phyloP scores from a whole-genome alignment of 2,329 filamentous ascomycete genomes.

The Teratosphaeria viscida region DNA sequence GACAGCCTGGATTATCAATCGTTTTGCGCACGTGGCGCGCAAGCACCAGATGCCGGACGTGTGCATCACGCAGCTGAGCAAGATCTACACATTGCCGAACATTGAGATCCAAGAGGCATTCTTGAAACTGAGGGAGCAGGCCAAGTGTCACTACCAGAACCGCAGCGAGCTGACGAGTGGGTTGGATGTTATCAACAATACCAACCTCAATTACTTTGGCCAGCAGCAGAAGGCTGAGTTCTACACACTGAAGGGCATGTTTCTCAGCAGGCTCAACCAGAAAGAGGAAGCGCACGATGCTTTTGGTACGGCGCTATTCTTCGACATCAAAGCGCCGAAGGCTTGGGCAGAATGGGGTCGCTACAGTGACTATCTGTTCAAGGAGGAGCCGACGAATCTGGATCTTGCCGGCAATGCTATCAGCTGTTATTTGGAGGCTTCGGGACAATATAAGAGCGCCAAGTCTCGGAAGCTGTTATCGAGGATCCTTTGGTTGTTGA shows the following conservation, averaged over 20 bases:
- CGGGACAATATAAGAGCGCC: conserved; percentile 91
- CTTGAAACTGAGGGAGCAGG: conserved; percentile 94
- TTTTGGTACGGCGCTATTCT: conserved; percentile 89
- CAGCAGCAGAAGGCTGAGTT: conserved; percentile 95
- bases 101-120: conserved; percentile 99
- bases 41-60: conserved; percentile 96
- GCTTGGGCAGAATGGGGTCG: conserved; percentile 99
- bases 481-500: conserved; percentile 88
- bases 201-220: conserved; percentile 97
- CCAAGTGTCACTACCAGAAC: conserved; percentile 97
- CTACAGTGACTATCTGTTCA: conserved; percentile 95
- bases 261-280: conserved; percentile 84
- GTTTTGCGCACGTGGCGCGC: conserved; percentile 92
- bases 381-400: conserved; percentile 72
- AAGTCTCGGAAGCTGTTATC: conserved; percentile 92
- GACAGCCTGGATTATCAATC: conserved; percentile 99
- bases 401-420: conserved; percentile 82
- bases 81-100: conserved; percentile 96
- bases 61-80: conserved; percentile 91
- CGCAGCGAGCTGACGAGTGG: conserved; percentile 83
- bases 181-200: conserved; percentile 98
- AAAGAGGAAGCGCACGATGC: conserved; percentile 87
- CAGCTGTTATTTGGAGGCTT: conserved; percentile 91
- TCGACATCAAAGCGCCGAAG: conserved; percentile 89
- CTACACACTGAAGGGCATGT: conserved; percentile 99